Conservation (phyloP, 208 protist genomes). For the Leishmania aethiopica region DNA sequence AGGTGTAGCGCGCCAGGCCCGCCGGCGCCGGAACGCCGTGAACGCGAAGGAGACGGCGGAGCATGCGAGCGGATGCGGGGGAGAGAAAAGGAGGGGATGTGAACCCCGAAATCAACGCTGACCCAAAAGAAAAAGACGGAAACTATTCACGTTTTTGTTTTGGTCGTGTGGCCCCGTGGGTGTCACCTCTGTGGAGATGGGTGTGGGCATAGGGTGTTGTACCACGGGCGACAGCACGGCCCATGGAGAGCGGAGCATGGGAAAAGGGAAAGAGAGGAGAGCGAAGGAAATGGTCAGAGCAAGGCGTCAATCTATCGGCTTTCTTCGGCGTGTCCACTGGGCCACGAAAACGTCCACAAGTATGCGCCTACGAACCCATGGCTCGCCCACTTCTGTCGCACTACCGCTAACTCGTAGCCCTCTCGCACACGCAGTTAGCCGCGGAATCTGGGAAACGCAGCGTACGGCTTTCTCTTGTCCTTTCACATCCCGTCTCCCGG, state of each 20-base stretch:
- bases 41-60: slow-evolving; percentile 20
- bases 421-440: too few species aligned
- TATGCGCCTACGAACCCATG: too few species aligned
- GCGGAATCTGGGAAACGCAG: too few species aligned
- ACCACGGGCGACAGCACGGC: background rate
- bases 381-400: too few species aligned
- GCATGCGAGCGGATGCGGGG: background rate
- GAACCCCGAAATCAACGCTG: background rate
- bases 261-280: background rate
- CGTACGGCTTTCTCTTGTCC: too few species aligned
- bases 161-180: too few species aligned
- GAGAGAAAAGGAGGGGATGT: background rate
- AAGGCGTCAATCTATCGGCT: background rate
- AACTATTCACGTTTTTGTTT: background rate
- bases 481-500: too few species aligned
- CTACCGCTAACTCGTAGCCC: too few species aligned
- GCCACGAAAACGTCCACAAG: too few species aligned
- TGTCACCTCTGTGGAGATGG: too few species aligned
- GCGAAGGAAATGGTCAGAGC: background rate
- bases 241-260: background rate
- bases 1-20: slow-evolving; percentile 41
- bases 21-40: background rate
- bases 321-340: too few species aligned
- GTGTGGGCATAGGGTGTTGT: background rate
- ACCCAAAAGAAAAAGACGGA: background rate